A percentile compares a stretch with the other conserved stretches of the same genome.
Evolutionary conservation across 257 asterid species (phyloP).

Genomic region (Solanum piurae): DNA sequence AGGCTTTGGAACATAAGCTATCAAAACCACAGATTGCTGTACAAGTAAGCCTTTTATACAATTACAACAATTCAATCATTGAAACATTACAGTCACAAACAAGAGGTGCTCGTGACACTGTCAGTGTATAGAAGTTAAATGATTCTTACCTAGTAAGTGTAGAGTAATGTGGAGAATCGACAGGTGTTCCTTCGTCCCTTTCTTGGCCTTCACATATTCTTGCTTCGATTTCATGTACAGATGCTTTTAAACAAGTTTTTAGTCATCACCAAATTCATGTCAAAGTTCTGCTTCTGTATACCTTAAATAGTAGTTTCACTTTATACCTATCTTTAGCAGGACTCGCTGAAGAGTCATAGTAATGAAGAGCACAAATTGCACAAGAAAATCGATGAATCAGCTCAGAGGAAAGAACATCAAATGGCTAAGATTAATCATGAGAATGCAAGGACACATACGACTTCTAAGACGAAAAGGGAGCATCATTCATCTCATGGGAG

Average conservation of each 20-base stretch:
- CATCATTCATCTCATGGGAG: not conserved
- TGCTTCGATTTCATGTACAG: not conserved
- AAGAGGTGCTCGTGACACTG: not conserved
- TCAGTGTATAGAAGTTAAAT: not conserved
- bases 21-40: constrained; percentile 13
- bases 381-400: constrained; percentile 2
- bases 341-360: not conserved
- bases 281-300: not conserved
- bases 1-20: constrained; percentile 50
- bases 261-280: not conserved
- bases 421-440: not conserved
- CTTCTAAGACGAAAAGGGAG: not conserved
- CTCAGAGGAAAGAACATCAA: constrained; percentile 5
- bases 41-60: constrained; percentile 20
- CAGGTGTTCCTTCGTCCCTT: not conserved
- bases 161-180: not conserved
- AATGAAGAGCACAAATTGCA: not conserved
- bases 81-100: not conserved
- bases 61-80: not conserved
- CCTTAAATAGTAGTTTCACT: not conserved
- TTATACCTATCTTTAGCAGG: too few species aligned
- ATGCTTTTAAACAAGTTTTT: not conserved
- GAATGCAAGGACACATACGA: not conserved
- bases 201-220: not conserved
- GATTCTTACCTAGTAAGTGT: not conserved